Percentiles rank a stretch among this genome's conserved stretches.
Conservation (phyloP, 2,329 filamentous ascomycete genomes). For the Cladosporium sp. region DNA sequence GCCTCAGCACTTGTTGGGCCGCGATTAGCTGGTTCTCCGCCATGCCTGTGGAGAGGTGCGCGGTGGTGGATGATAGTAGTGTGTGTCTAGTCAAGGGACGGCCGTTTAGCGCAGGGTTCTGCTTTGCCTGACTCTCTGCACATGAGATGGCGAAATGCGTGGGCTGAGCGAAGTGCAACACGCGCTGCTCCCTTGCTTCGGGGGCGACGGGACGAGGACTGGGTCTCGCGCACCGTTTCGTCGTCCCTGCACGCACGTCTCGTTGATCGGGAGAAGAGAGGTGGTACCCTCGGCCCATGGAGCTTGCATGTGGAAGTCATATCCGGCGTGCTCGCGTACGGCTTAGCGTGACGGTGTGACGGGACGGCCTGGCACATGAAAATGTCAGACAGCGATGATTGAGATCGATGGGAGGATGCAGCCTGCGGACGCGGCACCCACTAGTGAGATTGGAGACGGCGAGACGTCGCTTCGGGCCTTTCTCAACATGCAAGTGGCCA, state of each 20-base stretch:
- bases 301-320: conserved; percentile 5
- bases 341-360: neutral
- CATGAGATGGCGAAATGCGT: neutral
- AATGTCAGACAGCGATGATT: neutral
- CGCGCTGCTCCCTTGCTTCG: neutral
- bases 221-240: neutral
- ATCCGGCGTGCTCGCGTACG: conserved; percentile 2
- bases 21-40: neutral
- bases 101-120: neutral
- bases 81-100: too few species aligned
- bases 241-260: neutral
- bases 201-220: neutral
- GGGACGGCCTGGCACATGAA: neutral
- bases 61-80: neutral
- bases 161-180: neutral
- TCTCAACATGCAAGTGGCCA: neutral
- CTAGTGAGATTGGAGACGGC: neutral
- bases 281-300: neutral
- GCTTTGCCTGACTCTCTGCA: neutral
- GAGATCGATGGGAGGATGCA: neutral
- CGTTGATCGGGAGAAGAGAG: neutral
- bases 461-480: neutral
- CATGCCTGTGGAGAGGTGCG: neutral
- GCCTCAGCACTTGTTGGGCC: neutral
- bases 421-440: neutral